Conservation (phyloP, 768 basidiomycete species). For the Porphyrellus cyaneotinctus region DNA sequence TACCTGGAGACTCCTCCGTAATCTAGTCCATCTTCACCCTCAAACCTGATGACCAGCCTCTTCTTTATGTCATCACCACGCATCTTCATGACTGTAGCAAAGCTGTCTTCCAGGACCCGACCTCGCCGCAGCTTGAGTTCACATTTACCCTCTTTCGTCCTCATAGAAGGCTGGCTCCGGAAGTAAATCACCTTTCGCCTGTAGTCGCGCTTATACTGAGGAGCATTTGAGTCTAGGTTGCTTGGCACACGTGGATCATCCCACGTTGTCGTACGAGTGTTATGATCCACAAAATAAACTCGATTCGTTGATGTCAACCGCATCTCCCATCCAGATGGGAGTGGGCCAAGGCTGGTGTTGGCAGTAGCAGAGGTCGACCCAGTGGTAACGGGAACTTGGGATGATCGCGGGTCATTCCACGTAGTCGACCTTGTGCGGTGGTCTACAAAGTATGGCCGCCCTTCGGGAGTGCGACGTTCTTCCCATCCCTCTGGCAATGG, state of each 20-base stretch:
- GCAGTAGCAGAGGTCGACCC: slow-evolving; percentile 41
- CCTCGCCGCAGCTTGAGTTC: slow-evolving; percentile 80
- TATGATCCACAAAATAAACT: slow-evolving; percentile 93
- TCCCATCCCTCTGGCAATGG: slow-evolving; percentile 91
- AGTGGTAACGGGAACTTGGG: slow-evolving; percentile 45
- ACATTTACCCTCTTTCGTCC: slow-evolving; percentile 73
- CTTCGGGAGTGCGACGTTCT: slow-evolving; percentile 86
- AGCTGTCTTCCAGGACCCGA: slow-evolving; percentile 84
- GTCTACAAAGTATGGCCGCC: slow-evolving; percentile 70
- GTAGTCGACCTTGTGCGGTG: slow-evolving; percentile 84
- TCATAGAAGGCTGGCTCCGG: slow-evolving; percentile 84
- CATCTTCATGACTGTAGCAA: slow-evolving; percentile 77
- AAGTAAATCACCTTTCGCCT: slow-evolving; percentile 90
- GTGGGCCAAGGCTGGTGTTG: slow-evolving; percentile 65
- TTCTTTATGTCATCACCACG: slow-evolving; percentile 68
- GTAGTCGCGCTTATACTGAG: slow-evolving; percentile 96
- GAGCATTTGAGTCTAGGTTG: slow-evolving; percentile 79
- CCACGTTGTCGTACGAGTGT: slow-evolving; percentile 86
- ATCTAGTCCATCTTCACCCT: slow-evolving; percentile 76
- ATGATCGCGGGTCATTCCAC: slow-evolving; percentile 80
- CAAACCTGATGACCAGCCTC: slow-evolving; percentile 69
- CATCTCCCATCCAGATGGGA: slow-evolving; percentile 96
- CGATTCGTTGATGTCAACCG: slow-evolving; percentile 77
- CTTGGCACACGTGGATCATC: slow-evolving; percentile 87
- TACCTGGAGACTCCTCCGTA: slow-evolving; percentile 75